Evolutionary conservation across 208 protist species (phyloP).

Genomic region (Crithidia acanthocephali): DNA sequence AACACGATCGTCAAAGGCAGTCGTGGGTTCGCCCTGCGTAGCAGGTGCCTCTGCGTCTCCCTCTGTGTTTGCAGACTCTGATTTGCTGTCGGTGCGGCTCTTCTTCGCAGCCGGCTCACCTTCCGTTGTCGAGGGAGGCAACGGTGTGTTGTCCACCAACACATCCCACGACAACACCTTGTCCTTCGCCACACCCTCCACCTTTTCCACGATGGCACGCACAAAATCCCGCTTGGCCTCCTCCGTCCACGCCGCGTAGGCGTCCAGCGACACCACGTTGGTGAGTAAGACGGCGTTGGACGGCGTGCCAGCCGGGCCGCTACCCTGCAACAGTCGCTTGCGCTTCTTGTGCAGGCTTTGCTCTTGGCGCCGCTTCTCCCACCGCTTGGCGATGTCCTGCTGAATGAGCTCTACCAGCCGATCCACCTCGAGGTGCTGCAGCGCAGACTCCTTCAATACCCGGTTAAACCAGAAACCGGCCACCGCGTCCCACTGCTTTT

Average conservation of each 20-base stretch:
- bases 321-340: conserved; percentile 53
- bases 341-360: conserved; percentile 67
- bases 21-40: neutral
- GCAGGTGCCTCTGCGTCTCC: neutral
- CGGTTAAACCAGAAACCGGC: conserved; percentile 80
- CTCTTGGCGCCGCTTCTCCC: conserved; percentile 53
- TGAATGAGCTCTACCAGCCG: conserved; percentile 64
- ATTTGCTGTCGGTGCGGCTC: neutral
- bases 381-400: conserved; percentile 67
- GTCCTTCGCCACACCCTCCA: conserved; percentile 47
- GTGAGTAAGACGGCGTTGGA: conserved; percentile 63
- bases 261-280: conserved; percentile 48
- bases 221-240: conserved; percentile 36
- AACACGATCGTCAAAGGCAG: conserved; percentile 62
- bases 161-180: conserved; percentile 34
- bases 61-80: no score
- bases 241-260: conserved; percentile 23
- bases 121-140: neutral
- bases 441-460: conserved; percentile 63
- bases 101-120: conserved; percentile 17
- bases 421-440: conserved; percentile 66
- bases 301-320: conserved; percentile 51
- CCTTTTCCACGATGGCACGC: conserved; percentile 37
- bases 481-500: conserved; percentile 82
- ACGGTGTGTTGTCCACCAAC: conserved; percentile 49